Conservation (phyloP, 441 rosid species). For the Gossypium trilobum region DNA sequence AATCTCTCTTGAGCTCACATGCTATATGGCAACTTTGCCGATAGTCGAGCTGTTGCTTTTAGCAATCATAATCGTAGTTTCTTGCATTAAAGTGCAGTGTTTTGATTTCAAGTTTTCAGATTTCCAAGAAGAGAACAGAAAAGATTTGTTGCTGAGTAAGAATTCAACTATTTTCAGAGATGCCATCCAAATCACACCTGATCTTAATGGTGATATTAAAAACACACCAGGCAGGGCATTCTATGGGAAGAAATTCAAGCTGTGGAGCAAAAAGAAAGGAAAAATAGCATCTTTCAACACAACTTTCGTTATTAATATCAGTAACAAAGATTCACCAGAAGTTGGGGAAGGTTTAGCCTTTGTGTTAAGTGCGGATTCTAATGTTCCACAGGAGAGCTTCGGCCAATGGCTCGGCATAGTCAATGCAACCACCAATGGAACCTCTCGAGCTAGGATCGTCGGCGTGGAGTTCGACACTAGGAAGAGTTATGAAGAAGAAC, state of each 20-base stretch:
- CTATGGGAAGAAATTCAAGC: constrained; percentile 29
- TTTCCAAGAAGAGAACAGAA: constrained; percentile 5
- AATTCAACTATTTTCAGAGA: constrained; percentile 17
- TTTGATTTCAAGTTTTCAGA: constrained; percentile 23
- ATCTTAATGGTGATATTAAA: constrained; percentile 20
- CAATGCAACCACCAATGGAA: constrained; percentile 29
- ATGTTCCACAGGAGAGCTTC: constrained; percentile 28
- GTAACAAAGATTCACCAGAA: constrained; percentile 19
- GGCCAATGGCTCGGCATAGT: constrained; percentile 70
- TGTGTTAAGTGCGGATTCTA: constrained; percentile 20
- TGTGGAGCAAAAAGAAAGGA: constrained; percentile 28
- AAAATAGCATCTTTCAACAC: constrained; percentile 36
- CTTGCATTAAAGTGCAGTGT: constrained; percentile 4
- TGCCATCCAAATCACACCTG: constrained; percentile 58
- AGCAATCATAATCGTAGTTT: background rate
- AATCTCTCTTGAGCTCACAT: background rate
- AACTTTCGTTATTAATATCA: constrained; percentile 53
- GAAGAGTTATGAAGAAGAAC: constrained; percentile 39
- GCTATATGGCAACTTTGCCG: background rate
- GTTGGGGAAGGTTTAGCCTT: constrained; percentile 78
- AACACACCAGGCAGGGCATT: constrained; percentile 41
- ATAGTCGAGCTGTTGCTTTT: background rate
- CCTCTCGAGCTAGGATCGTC: constrained; percentile 26
- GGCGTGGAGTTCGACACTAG: constrained; percentile 66
- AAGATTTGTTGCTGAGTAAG: background rate